Base-by-base conservation (phyloP, 495 filamentous ascomycete species). In the Penicillium longicatenatum region DNA sequence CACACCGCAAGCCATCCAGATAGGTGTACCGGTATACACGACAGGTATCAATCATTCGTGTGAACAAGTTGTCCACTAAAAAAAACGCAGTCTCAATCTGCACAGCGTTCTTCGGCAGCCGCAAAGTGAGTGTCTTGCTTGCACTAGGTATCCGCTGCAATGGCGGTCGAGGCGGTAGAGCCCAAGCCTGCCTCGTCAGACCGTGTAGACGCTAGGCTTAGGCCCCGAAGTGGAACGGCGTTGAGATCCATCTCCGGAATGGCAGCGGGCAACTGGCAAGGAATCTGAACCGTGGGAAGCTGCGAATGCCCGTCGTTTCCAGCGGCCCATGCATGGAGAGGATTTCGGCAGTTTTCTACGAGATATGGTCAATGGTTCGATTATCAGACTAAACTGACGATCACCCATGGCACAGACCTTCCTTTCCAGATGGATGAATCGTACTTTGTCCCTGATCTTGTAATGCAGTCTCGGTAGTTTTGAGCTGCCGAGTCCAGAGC, bases 141-240 rank as follows among this genome's bases (percentile, higher is more conserved):
- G 21, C n/a, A 29, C 6, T n/a, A 37, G 47, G 29, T 47, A 43
- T 60, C 52, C 45, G 44, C 50, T 19, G 14, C 19, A 22, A n/a
- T 33, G 22, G 43, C 29, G 17, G 56, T 46, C 47, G 56, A 62
- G 51, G 46, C 46, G 21, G 42, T 17, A 37, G 17, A 29, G 35
- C 45, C 63, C 57, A 66, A 56, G 55, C 44, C 55, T 35, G 58
- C 57, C 55, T 69, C 64, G 64, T 69, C 54, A 65, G 56, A 67
- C 61, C 42, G 33, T 22, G 61, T 64, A 7, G 54, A 55, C 59
- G 64, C 63, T 62, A 67, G 58, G 14, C 39, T 20, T 62, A 64
- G 59, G 46, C 51, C 60, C 61, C 66, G 60, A 33, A 44, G 60
- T 64, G 61, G 61, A 54, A 62, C 59, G 26, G 11, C 48, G 21